Base-by-base conservation (phyloP, 805 yeast genomes). In the Sugiyamaella boreocaroliniensis region DNA sequence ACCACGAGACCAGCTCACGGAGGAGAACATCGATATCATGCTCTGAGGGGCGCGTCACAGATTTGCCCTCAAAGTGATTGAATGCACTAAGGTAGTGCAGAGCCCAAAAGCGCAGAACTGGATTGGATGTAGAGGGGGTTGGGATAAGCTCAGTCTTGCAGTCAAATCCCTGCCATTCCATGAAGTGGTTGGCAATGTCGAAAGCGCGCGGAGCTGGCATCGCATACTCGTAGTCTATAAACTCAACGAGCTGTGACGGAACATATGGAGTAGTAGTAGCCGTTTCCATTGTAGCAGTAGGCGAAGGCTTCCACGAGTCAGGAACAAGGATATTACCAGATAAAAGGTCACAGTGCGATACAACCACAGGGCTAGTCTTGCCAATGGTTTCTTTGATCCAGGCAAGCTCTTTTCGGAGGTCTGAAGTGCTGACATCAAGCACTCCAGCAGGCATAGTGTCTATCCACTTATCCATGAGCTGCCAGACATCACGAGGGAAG, bases 141-240 rank as follows among this genome's bases (percentile, higher is more conserved):
- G 89, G 89, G 41, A 85, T 82, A 8, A 76, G 76, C 11, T 73
- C 65, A 20, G 77, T 73, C 58, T 82, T 81, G 64, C 93, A 86
- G 56, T 82, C 81, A 60, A 84, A 85, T 1, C 93, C 93, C 64
- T 85, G 93, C 99, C 99, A 92, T 72, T 92, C 99, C 61, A 86
- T 78, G 60, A 93, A 86, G 71, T 93, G 99, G 68, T 93, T 90
- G 11, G 93, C 95, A 49, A 93, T 78, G 67, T 93, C 99, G 65
- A 77, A 89, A 1, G 95, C 96, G 2, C 96, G 88, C 43, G 84
- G 76, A 62, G 90, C 92, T 10, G 96, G 83, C 2, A 96, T 97
- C 1, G 96, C 82, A 67, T 92, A 93, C 71, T 93, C 99, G 67
- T 93, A 93, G 67, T 93, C 99, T 61, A 93, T 93, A 89, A 90